Evolutionary conservation across 2,329 filamentous ascomycete species (phyloP).

Genomic region (Hypoxylon sp.): DNA sequence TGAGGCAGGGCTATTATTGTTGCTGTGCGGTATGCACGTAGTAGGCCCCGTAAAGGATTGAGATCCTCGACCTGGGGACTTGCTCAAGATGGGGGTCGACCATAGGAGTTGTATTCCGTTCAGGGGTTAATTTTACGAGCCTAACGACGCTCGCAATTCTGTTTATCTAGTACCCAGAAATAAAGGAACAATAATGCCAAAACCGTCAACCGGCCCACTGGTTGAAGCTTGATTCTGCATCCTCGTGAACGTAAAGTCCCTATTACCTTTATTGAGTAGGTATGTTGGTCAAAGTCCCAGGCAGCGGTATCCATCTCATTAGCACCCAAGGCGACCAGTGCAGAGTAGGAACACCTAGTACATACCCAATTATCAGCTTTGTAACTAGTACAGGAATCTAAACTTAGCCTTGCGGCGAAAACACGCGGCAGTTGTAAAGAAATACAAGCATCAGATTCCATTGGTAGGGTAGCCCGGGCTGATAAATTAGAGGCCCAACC

Average conservation of each 20-base stretch:
- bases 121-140: background rate
- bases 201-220: background rate
- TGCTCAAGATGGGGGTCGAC: conserved; percentile 10
- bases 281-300: background rate
- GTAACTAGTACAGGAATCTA: background rate
- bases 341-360: conserved; percentile 1
- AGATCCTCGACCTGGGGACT: conserved; percentile 26
- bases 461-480: background rate
- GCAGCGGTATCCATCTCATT: background rate
- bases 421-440: background rate
- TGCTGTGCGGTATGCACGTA: background rate
- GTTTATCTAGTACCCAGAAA: conserved; percentile 8
- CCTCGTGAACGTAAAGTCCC: conserved; percentile 13
- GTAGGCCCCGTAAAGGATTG: conserved; percentile 25
- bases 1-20: conserved; percentile 19
- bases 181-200: background rate
- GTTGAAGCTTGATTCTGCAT: conserved; percentile 2
- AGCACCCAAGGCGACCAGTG: background rate
- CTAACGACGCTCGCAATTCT: background rate
- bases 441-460: background rate
- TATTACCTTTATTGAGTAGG: background rate
- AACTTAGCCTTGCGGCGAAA: conserved; percentile 14
- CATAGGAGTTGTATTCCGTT: background rate
- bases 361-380: background rate
- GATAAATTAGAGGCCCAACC: background rate